Evolutionary conservation across 768 basidiomycete genomes (phyloP), one percentile per base, ranked within the genome.

Genomic region (Kwoniella mangroviensis): DNA sequence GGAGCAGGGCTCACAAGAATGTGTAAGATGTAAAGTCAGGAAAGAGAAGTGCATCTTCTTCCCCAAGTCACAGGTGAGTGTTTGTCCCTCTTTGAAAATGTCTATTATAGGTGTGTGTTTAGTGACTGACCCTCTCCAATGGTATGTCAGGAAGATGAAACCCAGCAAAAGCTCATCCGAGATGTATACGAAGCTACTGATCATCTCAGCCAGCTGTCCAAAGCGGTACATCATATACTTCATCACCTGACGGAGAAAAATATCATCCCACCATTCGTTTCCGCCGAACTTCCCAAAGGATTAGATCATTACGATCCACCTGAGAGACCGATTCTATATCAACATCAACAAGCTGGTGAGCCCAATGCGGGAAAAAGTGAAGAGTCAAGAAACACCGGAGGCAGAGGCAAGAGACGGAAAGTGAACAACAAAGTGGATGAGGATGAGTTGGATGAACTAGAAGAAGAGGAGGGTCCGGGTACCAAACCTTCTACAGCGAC

Each of bases 41-140:
- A 65, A 73, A 51, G 77, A 79, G 66, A 65, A 67, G 52, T 79
- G 77, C 45, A 67, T 75, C 21, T 79, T 76, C 56, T 75, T 73
- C 43, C 73, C 75, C 4, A 34, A 73, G 43, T 66, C 49, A 42
- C 73, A 73, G 51, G 77, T 79, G 65, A 71, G 77, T 74, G 34
- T 6, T 34, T 34, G 34, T 34, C 34, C 34, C 9, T 34, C 34
- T 7, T 34, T 34, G 4, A 7, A 7, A 34, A 6, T 4, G 34
- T 34, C 34, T 34, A 7, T 34, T 34, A 34, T 34, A 6, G 5
- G 34, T 34, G 34, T 34, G 34, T 34, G 34, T 34, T 34, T 12
- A 34, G 42, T 19, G 67, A 59, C 28, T 28, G 40, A 13, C 10
- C 6, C 63, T 22, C n/a, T 19, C 34, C 6, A n/a, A 21, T 42